Evolutionary conservation across 345 rosid genomes (phyloP).

Genomic region (Diplotaxis tenuifolia): DNA sequence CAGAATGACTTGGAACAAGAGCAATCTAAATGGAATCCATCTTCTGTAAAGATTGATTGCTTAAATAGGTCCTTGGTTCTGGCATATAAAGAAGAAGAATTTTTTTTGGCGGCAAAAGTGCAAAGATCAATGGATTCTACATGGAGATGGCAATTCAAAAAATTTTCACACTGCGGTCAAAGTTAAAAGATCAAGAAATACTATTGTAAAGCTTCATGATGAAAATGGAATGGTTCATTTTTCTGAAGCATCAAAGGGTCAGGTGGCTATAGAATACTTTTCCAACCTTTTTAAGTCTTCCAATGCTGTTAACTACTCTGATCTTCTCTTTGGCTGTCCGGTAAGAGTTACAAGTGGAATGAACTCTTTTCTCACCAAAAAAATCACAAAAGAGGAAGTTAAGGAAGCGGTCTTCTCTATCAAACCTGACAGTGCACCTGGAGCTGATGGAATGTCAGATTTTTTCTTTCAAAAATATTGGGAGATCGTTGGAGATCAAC

Average conservation of each 20-base stretch:
- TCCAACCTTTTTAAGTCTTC: neutral
- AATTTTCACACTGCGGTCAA: neutral
- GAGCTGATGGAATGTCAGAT: neutral
- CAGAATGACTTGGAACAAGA: neutral
- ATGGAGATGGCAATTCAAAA: neutral
- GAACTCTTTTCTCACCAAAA: neutral
- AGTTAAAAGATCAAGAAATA: neutral
- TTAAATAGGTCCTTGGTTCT: neutral
- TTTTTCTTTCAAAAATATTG: neutral
- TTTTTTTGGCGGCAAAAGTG: neutral
- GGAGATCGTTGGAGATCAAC: neutral
- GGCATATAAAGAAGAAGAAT: neutral
- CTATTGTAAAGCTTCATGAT: neutral
- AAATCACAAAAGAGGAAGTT: neutral
- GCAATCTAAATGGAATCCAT: neutral
- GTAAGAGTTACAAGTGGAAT: neutral
- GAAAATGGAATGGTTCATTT: neutral
- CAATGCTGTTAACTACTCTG: neutral
- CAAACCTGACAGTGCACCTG: neutral
- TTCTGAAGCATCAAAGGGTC: neutral
- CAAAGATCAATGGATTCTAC: neutral
- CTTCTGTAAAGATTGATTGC: neutral
- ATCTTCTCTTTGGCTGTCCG: neutral
- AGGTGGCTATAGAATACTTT: neutral
- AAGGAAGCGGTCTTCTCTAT: neutral